Percentiles rank a stretch among this genome's conserved stretches.
Evolutionary conservation across 192 early-diverging fungal genomes (phyloP).

Genomic region (Rhizophagus sp.): DNA sequence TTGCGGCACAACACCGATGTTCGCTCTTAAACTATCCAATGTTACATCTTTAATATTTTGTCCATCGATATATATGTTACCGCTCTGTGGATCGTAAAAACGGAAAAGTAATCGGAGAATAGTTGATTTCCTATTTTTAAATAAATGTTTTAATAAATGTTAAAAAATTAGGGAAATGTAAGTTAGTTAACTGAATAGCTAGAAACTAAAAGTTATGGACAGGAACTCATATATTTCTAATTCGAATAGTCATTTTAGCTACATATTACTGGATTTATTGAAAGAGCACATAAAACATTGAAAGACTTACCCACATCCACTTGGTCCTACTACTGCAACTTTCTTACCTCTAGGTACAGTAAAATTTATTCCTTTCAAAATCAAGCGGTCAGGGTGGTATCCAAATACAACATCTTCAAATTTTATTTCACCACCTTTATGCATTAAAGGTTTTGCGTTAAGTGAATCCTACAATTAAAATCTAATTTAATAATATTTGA

Average conservation of each 20-base stretch:
- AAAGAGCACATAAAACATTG: slow-evolving; percentile 35
- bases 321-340: slow-evolving; percentile 91
- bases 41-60: slow-evolving; percentile 79
- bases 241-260: background rate
- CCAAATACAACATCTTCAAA: slow-evolving; percentile 92
- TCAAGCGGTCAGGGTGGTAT: slow-evolving; percentile 71
- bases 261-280: slow-evolving; percentile 23
- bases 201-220: background rate
- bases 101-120: slow-evolving; percentile 86
- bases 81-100: slow-evolving; percentile 86
- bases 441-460: slow-evolving; percentile 48
- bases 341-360: slow-evolving; percentile 82
- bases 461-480: slow-evolving; percentile 48
- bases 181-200: background rate
- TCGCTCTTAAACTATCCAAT: slow-evolving; percentile 74
- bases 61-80: slow-evolving; percentile 83
- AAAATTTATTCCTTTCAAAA: slow-evolving; percentile 69
- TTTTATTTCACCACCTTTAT: slow-evolving; percentile 74
- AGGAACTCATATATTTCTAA: background rate
- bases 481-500: too few species aligned
- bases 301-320: slow-evolving; percentile 80
- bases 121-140: slow-evolving; percentile 72
- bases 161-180: background rate
- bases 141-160: slow-evolving; percentile 22
- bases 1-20: slow-evolving; percentile 89